Conservation (phyloP, 345 rosid species). For the Aethionema arabicum region DNA sequence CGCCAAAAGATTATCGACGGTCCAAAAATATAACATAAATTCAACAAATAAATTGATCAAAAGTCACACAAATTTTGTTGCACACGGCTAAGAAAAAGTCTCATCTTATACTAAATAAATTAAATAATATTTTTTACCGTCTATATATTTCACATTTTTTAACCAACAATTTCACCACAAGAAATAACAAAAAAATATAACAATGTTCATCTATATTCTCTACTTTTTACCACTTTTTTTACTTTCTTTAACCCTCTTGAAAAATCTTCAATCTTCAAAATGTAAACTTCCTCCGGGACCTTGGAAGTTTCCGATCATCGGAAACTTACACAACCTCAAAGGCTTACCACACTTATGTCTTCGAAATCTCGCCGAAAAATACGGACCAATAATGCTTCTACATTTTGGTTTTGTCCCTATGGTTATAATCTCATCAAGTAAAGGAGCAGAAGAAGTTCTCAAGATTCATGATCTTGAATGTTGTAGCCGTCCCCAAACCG, state of each 20-base stretch:
- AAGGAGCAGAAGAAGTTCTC: constrained; percentile 42
- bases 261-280: not conserved
- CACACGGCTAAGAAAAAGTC: too few relatives aligned
- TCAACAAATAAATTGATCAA: too few relatives aligned
- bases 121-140: too few relatives aligned
- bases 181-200: constrained; percentile 8
- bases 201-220: constrained; percentile 28
- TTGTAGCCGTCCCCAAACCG: constrained; percentile 41
- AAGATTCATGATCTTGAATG: constrained; percentile 40
- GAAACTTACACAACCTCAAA: constrained; percentile 47
- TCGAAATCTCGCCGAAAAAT: constrained; percentile 34
- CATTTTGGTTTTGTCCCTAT: constrained; percentile 42
- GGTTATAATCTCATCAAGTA: constrained; percentile 44
- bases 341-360: constrained; percentile 39
- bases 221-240: constrained; percentile 3
- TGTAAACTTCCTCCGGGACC: constrained; percentile 44
- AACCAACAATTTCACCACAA: not conserved
- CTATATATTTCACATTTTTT: too few relatives aligned
- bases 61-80: too few relatives aligned
- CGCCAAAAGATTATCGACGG: too few relatives aligned
- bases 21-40: too few relatives aligned
- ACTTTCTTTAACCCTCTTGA: constrained; percentile 13
- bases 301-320: constrained; percentile 42
- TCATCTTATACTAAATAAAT: too few relatives aligned
- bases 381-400: constrained; percentile 54